phyloP scores from a whole-genome alignment of 345 rosid genomes.

The Dimocarpus longan region DNA sequence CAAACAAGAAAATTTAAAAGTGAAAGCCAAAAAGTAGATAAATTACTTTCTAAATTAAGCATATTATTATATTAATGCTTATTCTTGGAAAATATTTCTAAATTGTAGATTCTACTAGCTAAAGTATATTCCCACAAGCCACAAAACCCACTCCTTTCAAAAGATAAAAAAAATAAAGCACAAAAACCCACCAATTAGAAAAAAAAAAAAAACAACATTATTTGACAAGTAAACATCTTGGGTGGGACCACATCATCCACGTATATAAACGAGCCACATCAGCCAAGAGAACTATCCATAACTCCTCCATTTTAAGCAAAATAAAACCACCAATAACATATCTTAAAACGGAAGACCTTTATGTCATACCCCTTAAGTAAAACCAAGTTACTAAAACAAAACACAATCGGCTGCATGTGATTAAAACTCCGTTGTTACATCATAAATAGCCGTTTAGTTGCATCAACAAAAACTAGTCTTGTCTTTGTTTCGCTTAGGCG shows the following conservation, averaged over 20 bases:
- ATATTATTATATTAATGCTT: too few species aligned
- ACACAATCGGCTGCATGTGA: neutral
- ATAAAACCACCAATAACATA: neutral
- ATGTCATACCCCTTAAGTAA: neutral
- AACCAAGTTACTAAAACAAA: neutral
- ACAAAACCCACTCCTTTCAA: neutral
- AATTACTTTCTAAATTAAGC: too few species aligned
- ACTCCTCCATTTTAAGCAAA: neutral
- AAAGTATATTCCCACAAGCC: neutral
- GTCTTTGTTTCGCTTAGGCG: constrained; percentile 23
- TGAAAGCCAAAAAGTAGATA: too few species aligned
- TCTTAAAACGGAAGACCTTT: neutral
- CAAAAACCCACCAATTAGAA: too few species aligned
- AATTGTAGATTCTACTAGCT: neutral
- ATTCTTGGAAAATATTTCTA: neutral
- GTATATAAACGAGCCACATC: neutral
- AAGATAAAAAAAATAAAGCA: too few species aligned
- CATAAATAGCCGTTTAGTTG: neutral
- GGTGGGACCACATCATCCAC: neutral
- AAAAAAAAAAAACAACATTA: too few species aligned
- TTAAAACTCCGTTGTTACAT: too few species aligned
- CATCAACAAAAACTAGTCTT: neutral
- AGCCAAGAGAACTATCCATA: too few species aligned
- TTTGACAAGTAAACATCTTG: neutral
- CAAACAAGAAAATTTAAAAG: too few species aligned